Evolutionary conservation across 208 protist genomes (phyloP), one percentile per base, ranked within the genome.

Genomic region (Zelonia costaricensis): DNA sequence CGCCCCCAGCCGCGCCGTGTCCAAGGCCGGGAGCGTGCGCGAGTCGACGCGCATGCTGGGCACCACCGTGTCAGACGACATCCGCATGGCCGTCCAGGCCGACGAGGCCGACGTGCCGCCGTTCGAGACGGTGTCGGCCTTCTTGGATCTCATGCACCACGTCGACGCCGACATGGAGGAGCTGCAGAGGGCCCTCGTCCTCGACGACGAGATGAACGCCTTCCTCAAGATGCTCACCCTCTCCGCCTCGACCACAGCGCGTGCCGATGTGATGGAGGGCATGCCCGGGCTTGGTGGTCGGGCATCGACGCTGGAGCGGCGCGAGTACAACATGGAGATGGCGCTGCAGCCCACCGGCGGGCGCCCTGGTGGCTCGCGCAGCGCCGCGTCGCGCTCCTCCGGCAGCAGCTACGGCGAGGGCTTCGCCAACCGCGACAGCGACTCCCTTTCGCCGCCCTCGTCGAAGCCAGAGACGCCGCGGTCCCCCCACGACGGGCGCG

Each of bases 191-290:
- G 73, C 73, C 0, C 58, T 92, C 22, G 90, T 76, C 42, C 80
- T 95, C 39, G 82, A 95, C 38, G 83, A 93, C 58, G 90, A 95
- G 59, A 90, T 92, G 69, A 74, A 75, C 3, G 86, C 90, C 9
- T 93, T 95, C 54, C 75, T 95, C 45, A 87, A 90, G 62, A 86
- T 85, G 8, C 77, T 95, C 42, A 93, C 90, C 8, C 72, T 95
- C 0, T 90, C 90, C 31, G 80, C 88, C 28, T 83, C 90, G 5
- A 84, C 82, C 0, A 95, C 90, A 0, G 75, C 80, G 10, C 81
- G 90, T 28, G 66, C 61, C 15, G 78, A 87, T 44, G 57, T 73
- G 16, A 63, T 44, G 23, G 74, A 63, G 4, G 65, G 27, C 30
- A 30, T 30, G 0, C 33, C 9, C 18, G 12, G 46, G 22, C 35